Conservation (phyloP, 2,329 filamentous ascomycete genomes). For the Aureobasidium melanogenum region DNA sequence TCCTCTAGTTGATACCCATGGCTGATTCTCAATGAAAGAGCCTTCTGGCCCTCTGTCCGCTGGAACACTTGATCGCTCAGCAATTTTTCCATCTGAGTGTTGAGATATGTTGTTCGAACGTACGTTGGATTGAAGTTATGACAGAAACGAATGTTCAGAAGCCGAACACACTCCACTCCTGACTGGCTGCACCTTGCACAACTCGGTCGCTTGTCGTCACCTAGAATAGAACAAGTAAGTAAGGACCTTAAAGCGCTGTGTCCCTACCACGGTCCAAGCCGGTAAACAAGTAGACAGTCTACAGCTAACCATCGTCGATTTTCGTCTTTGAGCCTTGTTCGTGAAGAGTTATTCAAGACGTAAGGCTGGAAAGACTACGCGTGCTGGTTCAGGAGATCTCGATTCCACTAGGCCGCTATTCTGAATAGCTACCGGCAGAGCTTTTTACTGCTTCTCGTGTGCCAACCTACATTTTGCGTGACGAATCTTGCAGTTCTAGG, state of each 20-base stretch:
- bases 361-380: not conserved
- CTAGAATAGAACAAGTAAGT: not conserved
- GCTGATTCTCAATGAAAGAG: not conserved
- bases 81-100: not conserved
- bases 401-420: not conserved
- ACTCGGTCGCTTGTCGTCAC: slow-evolving; percentile 4
- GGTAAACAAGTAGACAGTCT: not conserved
- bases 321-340: not conserved
- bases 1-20: not conserved
- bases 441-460: too few relatives aligned
- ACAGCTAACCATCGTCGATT: not conserved
- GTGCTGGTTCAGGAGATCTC: not conserved
- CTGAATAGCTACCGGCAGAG: not conserved
- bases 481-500: not conserved
- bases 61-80: not conserved
- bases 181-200: not conserved
- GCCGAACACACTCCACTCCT: not conserved
- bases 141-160: not conserved
- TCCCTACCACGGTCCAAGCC: too few relatives aligned
- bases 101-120: not conserved
- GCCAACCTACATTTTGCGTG: not conserved
- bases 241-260: not conserved
- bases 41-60: not conserved
- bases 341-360: not conserved
- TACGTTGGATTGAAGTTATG: slow-evolving; percentile 1